Evolutionary conservation across 352 stramenopile genomes (phyloP).

Genomic region (Phytophthora palmivora): DNA sequence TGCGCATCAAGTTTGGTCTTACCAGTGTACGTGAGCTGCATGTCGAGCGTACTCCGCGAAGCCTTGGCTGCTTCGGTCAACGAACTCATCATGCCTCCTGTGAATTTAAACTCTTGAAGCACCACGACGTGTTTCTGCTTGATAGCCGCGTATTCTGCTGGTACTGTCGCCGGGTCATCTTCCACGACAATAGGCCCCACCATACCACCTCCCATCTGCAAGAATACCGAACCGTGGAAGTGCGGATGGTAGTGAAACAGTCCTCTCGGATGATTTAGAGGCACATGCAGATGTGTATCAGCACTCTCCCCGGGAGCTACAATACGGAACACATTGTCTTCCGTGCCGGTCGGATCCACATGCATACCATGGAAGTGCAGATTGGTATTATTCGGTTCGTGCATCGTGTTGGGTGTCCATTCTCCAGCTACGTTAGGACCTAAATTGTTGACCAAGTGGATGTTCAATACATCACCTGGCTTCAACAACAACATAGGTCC

Average conservation of each 20-base stretch:
- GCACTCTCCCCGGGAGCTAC: constrained; percentile 57
- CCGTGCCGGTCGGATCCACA: constrained; percentile 77
- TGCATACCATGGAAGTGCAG: constrained; percentile 88
- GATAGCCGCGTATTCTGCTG: constrained; percentile 51
- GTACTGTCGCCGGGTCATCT: constrained; percentile 53
- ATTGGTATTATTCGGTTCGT: constrained; percentile 81
- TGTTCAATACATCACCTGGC: constrained; percentile 70
- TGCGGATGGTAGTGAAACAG: constrained; percentile 90
- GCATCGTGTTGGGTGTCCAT: constrained; percentile 66
- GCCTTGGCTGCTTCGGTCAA: constrained; percentile 54
- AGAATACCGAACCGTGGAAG: constrained; percentile 75
- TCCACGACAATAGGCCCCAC: constrained; percentile 72
- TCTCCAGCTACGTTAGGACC: constrained; percentile 41
- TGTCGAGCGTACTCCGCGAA: constrained; percentile 56
- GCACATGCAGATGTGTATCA: constrained; percentile 62
- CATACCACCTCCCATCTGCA: constrained; percentile 83
- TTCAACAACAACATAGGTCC: constrained; percentile 67
- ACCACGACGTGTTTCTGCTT: constrained; percentile 54
- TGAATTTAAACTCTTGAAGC: constrained; percentile 73
- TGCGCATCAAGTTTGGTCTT: constrained; percentile 46
- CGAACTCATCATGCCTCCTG: constrained; percentile 58
- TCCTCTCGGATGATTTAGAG: constrained; percentile 66
- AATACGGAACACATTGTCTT: constrained; percentile 79
- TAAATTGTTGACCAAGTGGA: constrained; percentile 68
- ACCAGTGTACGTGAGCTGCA: constrained; percentile 54